Percentiles rank a stretch among this genome's conserved stretches.
Evolutionary conservation across 352 stramenopile genomes (phyloP).

Genomic region (Phytopythium sindhum): DNA sequence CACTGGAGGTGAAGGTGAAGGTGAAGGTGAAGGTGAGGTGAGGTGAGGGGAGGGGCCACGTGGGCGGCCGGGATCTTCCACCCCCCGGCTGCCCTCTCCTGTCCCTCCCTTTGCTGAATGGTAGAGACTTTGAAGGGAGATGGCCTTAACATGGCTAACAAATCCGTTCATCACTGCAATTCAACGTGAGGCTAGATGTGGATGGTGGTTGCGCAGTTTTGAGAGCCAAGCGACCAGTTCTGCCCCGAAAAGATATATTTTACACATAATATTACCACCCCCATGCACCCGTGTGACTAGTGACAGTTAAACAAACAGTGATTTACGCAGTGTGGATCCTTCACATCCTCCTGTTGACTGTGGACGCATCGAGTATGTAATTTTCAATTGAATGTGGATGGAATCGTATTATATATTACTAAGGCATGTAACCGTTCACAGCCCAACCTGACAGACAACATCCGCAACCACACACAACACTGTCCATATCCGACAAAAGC

Average conservation of each 20-base stretch:
- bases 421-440: neutral
- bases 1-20: too few species aligned
- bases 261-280: neutral
- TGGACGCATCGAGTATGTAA: neutral
- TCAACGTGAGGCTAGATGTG: neutral
- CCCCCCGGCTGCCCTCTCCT: neutral
- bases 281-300: neutral
- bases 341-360: too few species aligned
- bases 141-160: constrained; percentile 4
- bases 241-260: constrained; percentile 2
- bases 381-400: neutral
- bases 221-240: neutral
- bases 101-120: neutral
- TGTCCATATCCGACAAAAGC: neutral
- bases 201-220: neutral
- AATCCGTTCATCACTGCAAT: neutral
- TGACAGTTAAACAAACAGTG: neutral
- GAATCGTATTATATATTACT: neutral
- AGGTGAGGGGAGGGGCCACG: too few species aligned
- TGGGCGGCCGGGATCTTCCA: constrained; percentile 2
- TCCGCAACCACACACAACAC: neutral
- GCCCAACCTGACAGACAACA: too few species aligned
- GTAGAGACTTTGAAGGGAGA: constrained; percentile 8
- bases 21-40: too few species aligned
- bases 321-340: neutral